Evolutionary conservation across 176 grass and related monocot genomes (phyloP).

Genomic region (Zea mays): Zm-B73-REFERENCE-NAM-5.0 NC_050096.1:239370001-239370500

Average conservation of each 20-base stretch:
- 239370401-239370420: conserved; percentile 1
- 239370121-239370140: too few relatives aligned
- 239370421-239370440: background rate
- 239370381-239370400: background rate
- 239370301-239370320: conserved; percentile 1
- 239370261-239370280: conserved; percentile 12
- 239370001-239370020: too few relatives aligned
- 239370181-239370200: background rate
- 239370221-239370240: background rate
- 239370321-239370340: conserved; percentile 12
- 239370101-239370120: too few relatives aligned
- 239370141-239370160: background rate
- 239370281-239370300: conserved; percentile 18
- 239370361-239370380: background rate
- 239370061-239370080: too few relatives aligned
- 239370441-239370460: background rate
- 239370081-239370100: too few relatives aligned
- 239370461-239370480: background rate
- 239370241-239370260: background rate
- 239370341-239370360: background rate
- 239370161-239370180: background rate
- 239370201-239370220: conserved; percentile 3
- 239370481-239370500: background rate
- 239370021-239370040: too few relatives aligned
- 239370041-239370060: too few relatives aligned